Evolutionary conservation across 2,329 filamentous ascomycete genomes (phyloP), one percentile per base, ranked within the genome.

Genomic region (Massarina eburnea): DNA sequence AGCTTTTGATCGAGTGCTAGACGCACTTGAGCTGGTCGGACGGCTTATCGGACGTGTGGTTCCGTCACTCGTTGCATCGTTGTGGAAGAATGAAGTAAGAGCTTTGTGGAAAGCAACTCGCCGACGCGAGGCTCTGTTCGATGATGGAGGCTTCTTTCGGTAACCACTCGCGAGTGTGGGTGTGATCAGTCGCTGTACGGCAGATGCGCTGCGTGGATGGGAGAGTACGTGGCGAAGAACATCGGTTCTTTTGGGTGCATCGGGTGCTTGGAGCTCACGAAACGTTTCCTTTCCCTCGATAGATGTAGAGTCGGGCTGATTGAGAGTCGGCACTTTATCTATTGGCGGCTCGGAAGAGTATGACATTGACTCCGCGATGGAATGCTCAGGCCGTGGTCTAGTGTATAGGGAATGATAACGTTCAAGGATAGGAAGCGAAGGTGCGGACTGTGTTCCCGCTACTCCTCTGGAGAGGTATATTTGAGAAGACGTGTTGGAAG

Each of bases 381-480:
- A 39, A 2, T 27, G 39, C 26, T 32, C 41, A 17, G 36, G 30
- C 17, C 39, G 47, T 14, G 54, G 51, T 15, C 46, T 46, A 14
- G 61, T 40, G 8, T 54, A 47, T 15, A 53, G 37, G 19, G 36
- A 54, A 35, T 51, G 50, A 26, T 39, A 42, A 20, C 45, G 36
- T 24, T 51, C 36, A 14, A 48, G 32, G 32, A 52, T n/a, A 44
- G 63, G 51, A 54, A 59, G 49, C n/a, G 51, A 43, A 29, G 61
- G 52, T 32, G 59, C 54, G 21, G 64, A 64, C 44, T 65, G 54
- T 24, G 67, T 63, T 22, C 59, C 66, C 33, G 74, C 73, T 48
- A 76, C 71, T 42, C 69, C 73, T 43, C 73, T 59, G 19, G 74
- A 77, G 39, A 77, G 66, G 43, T 75, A 63, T 27, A 77, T 76